Conservation (phyloP, 495 filamentous ascomycete genomes). For the Hyaloscypha variabilis region DNA sequence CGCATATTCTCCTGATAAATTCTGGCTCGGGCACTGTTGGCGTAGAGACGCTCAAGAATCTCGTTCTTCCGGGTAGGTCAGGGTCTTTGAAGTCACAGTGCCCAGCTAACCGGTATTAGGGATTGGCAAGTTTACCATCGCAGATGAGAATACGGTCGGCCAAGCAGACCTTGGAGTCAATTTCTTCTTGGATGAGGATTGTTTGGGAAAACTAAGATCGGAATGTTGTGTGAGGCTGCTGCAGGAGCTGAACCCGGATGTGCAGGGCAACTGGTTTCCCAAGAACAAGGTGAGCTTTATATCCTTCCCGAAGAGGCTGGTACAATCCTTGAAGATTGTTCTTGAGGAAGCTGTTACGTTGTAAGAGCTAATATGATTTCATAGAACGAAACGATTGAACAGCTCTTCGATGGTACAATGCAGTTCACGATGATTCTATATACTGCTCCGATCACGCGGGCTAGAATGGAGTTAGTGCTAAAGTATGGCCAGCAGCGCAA, state of each 20-base stretch:
- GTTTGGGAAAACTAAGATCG: constrained; percentile 79
- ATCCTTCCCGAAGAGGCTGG: constrained; percentile 1
- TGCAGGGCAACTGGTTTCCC: constrained; percentile 66
- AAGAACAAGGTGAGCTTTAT: constrained; percentile 37
- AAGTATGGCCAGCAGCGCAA: constrained; percentile 59
- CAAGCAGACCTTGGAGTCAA: constrained; percentile 91
- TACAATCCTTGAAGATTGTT: neutral
- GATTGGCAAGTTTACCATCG: constrained; percentile 92
- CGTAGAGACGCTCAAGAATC: constrained; percentile 93
- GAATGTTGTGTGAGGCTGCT: constrained; percentile 75
- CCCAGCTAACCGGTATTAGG: constrained; percentile 48
- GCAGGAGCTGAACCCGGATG: constrained; percentile 94
- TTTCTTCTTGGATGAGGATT: constrained; percentile 87
- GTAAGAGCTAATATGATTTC: neutral
- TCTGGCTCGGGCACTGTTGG: constrained; percentile 81
- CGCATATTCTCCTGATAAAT: constrained; percentile 87
- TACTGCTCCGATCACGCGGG: constrained; percentile 64
- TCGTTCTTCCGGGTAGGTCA: constrained; percentile 75
- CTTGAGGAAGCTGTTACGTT: neutral
- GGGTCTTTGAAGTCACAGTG: neutral
- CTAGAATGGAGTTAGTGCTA: constrained; percentile 60
- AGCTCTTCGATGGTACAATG: constrained; percentile 19
- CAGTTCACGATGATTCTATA: constrained; percentile 75
- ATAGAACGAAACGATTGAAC: constrained; percentile 37
- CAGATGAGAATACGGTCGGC: constrained; percentile 74